Conservation (phyloP, 306 rosid species). For the Cucurbita moschata region DNA sequence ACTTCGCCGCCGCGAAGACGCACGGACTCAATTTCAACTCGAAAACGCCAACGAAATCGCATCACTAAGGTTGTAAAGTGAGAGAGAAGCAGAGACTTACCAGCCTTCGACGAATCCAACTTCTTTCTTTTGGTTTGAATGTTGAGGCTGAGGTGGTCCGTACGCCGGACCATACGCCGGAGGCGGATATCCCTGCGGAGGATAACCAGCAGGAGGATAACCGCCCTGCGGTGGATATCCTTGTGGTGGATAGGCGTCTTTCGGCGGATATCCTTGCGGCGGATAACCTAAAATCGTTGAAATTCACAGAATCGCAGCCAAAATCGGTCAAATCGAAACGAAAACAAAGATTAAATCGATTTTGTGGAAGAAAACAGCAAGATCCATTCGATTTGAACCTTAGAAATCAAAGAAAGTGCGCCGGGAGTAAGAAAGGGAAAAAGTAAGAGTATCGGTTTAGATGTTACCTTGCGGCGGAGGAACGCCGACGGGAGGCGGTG, state of each 20-base stretch:
- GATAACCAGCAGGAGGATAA: constrained; percentile 32
- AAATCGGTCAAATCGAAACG: neutral
- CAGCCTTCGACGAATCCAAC: constrained; percentile 68
- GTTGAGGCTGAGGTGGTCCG: constrained; percentile 63
- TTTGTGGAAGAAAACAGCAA: neutral
- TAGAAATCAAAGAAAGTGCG: neutral
- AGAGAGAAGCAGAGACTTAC: constrained; percentile 13
- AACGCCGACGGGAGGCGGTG: constrained; percentile 82
- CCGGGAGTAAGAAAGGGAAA: too few relatives aligned
- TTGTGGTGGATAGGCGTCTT: constrained; percentile 64
- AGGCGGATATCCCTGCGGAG: constrained; percentile 44
- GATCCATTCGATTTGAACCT: neutral
- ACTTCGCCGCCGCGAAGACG: neutral
- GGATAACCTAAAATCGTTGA: constrained; percentile 51
- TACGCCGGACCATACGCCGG: constrained; percentile 76
- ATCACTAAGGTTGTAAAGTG: neutral
- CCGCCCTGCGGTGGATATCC: constrained; percentile 57
- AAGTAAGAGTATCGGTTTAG: neutral
- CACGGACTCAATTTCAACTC: neutral
- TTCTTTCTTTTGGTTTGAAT: constrained; percentile 5
- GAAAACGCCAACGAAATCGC: neutral
- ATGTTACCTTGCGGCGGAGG: constrained; percentile 77
- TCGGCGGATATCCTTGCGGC: constrained; percentile 53
- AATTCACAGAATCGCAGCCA: neutral
- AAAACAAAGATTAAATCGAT: too few relatives aligned